These are phyloP conservation scores for Pestalotiopsis sp. DNA, from an alignment of 2,329 filamentous ascomycete species.

Conservation along the genomic window DNA sequence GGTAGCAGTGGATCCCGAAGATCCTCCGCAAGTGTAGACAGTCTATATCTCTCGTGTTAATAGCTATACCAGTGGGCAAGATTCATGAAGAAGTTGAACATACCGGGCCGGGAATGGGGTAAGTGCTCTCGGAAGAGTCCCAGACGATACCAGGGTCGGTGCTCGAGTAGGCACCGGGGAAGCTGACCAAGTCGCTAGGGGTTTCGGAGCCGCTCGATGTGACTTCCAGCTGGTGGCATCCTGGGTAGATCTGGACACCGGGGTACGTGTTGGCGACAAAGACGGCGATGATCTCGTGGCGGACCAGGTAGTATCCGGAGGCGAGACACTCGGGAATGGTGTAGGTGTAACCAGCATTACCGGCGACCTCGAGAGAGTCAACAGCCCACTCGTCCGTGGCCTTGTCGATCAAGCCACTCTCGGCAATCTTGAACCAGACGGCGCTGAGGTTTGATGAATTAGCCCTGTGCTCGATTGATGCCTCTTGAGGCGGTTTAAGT, in stretches of 20 bases:
- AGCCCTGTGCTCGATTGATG: not conserved
- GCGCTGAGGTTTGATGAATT: constrained; percentile 23
- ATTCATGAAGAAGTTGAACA: not conserved
- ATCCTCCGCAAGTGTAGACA: not conserved
- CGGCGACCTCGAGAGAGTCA: constrained; percentile 44
- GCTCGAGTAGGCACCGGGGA: constrained; percentile 8
- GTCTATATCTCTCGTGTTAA: not conserved
- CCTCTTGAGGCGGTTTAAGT: not conserved
- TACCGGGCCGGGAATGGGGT: constrained; percentile 11
- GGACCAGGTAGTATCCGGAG: constrained; percentile 55
- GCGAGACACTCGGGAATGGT: constrained; percentile 53
- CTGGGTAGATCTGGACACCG: constrained; percentile 60
- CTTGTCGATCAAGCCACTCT: constrained; percentile 46
- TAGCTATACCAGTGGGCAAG: not conserved
- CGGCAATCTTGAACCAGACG: constrained; percentile 59
- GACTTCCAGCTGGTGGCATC: constrained; percentile 60
- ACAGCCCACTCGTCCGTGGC: constrained; percentile 51
- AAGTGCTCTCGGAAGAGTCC: constrained; percentile 5
- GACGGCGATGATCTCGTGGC: constrained; percentile 60
- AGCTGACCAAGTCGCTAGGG: constrained; percentile 33
- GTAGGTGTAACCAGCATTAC: constrained; percentile 47
- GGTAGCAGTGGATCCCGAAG: not conserved
- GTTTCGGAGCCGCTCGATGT: constrained; percentile 48
- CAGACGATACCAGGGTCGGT: constrained; percentile 10
- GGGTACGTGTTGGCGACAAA: constrained; percentile 41